Base-by-base conservation (phyloP, 768 basidiomycete genomes). In the Dioszegia crocea region DNA sequence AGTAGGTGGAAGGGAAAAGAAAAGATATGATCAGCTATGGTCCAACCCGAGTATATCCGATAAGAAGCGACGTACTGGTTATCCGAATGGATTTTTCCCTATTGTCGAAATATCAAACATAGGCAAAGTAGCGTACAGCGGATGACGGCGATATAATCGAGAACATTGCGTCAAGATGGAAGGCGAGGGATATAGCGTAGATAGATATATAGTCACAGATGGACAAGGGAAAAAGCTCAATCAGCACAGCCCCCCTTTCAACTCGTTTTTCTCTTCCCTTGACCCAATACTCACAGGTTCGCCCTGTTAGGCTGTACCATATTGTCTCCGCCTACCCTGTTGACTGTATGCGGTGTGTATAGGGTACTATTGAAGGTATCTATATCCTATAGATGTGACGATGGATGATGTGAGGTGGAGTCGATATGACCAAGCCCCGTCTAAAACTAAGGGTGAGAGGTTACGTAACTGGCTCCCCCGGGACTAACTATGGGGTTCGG, bases 251-350 rank as follows among this genome's bases (percentile, higher is more conserved):
- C 54, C 46, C 41, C 16, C 19, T 41, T 19, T 24, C 36, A 6
- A 19, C 14, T 44, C 27, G n/a, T 16, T 53, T 50, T 31, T 49
- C 14, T 17, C 23, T 14, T 11, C 27, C 17, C 4, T 48, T 30
- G 10, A 47, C 21, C 24, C 33, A 1, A 44, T 2, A 64, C 63
- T 54, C 39, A 65, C 63, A 65, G 40, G 38, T 65, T 61, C 24
- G 63, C 56, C 48, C 63, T 52, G 27, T 57, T 55, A 19, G 56
- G 60, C 51, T 58, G 56, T 11, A 65, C 63, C 63, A 65, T 65
- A 17, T 54, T 45, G 14, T 2, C 26, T 44, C 12, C 45, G 27
- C 27, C n/a, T 10, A 27, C 23, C 33, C 17, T 30, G 12, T 40
- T n/a, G 31, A 19, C 17, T 9, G 17, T 38, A 17, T 17, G 9